Evolutionary conservation across 305 asterid genomes (phyloP).

Genomic region (Plantago lanceolata): DNA sequence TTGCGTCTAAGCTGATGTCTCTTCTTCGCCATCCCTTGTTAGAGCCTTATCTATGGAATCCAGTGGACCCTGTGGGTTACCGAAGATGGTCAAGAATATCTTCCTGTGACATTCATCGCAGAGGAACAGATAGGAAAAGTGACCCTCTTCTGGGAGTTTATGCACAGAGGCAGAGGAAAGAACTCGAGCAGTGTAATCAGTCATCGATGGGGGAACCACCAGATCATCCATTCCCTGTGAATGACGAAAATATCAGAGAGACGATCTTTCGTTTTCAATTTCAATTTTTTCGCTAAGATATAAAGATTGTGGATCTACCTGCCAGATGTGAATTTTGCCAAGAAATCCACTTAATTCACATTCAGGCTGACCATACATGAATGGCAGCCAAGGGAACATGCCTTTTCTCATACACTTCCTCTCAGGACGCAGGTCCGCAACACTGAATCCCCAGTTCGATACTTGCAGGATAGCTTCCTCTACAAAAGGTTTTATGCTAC

Average conservation of each 20-base stretch:
- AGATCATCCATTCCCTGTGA: conserved; percentile 67
- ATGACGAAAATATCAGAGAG: not conserved
- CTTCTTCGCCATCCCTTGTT: conserved; percentile 23
- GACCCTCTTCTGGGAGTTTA: conserved; percentile 69
- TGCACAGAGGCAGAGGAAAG: conserved; percentile 59
- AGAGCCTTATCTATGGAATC: conserved; percentile 38
- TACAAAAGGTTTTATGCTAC: conserved; percentile 52
- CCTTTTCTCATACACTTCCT: conserved; percentile 52
- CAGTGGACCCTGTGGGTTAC: conserved; percentile 59
- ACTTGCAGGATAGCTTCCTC: conserved; percentile 86
- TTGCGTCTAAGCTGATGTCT: conserved; percentile 25
- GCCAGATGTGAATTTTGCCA: conserved; percentile 91
- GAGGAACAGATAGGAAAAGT: conserved; percentile 63
- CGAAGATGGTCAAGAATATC: conserved; percentile 59
- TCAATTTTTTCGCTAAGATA: not conserved
- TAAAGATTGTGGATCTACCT: conserved; percentile 36
- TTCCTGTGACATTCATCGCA: conserved; percentile 66
- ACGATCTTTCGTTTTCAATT: not conserved
- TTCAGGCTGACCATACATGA: conserved; percentile 50
- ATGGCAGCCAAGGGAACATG: conserved; percentile 62
- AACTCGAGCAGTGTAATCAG: conserved; percentile 52
- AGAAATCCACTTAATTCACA: conserved; percentile 71
- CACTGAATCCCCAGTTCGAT: conserved; percentile 79
- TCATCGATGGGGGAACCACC: conserved; percentile 64
- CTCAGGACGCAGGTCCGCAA: conserved; percentile 65